These are phyloP conservation scores for Phytophthora ohioensis DNA, from an alignment of 352 stramenopile species.

Conservation along the genomic window DNA sequence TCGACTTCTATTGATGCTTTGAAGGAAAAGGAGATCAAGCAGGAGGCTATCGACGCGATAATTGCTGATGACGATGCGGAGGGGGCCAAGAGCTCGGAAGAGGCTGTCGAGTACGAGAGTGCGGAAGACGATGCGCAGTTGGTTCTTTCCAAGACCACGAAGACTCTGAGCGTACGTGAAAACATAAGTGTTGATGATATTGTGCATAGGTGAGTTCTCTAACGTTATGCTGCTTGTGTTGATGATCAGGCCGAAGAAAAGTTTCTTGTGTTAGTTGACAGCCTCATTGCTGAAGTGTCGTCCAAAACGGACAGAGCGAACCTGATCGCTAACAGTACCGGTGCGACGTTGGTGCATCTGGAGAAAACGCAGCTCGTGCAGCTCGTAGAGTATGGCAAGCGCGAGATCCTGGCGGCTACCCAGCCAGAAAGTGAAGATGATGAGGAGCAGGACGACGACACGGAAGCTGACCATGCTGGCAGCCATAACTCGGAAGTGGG, in stretches of 20 bases:
- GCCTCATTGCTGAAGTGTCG: slow-evolving; percentile 67
- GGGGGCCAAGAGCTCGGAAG: background rate
- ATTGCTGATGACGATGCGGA: background rate
- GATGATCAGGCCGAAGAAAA: slow-evolving; percentile 54
- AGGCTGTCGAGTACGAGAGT: slow-evolving; percentile 1
- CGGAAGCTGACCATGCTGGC: slow-evolving; percentile 25
- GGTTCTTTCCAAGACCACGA: slow-evolving; percentile 11
- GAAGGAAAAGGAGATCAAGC: slow-evolving; percentile 39
- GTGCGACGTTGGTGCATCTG: slow-evolving; percentile 76
- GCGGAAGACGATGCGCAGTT: slow-evolving; percentile 17
- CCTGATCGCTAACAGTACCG: slow-evolving; percentile 77
- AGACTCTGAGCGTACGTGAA: slow-evolving; percentile 34
- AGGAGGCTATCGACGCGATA: slow-evolving; percentile 27
- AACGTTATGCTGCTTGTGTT: background rate
- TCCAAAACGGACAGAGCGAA: slow-evolving; percentile 63
- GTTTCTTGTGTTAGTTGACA: slow-evolving; percentile 65
- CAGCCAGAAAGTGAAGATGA: slow-evolving; percentile 38
- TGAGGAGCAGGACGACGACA: slow-evolving; percentile 28
- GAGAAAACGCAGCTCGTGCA: slow-evolving; percentile 75
- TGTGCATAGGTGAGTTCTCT: background rate
- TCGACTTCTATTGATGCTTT: slow-evolving; percentile 9
- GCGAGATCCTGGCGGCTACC: slow-evolving; percentile 53
- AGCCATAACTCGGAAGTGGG: slow-evolving; percentile 65
- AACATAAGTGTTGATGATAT: background rate
- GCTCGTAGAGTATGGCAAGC: slow-evolving; percentile 65